Evolutionary conservation across 176 grass and related monocot genomes (phyloP).

Genomic region (Oryza longistaminata): DNA sequence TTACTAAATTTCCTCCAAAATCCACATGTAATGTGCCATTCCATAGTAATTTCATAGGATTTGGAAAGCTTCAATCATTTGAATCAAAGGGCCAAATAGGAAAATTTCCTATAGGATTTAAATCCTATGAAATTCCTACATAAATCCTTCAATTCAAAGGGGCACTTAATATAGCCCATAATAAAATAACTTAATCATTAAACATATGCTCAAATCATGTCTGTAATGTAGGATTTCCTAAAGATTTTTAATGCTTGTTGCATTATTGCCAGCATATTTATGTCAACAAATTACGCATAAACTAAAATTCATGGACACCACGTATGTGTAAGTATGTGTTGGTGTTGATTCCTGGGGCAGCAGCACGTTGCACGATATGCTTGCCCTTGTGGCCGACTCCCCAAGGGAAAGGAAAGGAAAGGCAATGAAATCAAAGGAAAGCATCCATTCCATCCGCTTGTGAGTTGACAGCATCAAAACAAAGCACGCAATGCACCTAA

Average conservation of each 20-base stretch:
- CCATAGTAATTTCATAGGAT: no score
- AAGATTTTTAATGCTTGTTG: background rate
- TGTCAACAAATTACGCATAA: background rate
- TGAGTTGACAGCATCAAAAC: constrained; percentile 35
- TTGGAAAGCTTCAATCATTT: no score
- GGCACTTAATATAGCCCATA: background rate
- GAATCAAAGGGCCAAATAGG: no score
- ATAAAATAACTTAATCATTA: background rate
- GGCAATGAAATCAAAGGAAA: background rate
- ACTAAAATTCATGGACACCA: background rate
- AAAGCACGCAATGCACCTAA: constrained; percentile 15
- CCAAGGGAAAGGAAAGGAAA: constrained; percentile 33
- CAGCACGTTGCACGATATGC: background rate
- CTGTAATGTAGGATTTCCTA: background rate
- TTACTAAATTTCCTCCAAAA: no score
- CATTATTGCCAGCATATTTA: background rate
- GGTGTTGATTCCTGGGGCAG: background rate
- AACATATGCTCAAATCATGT: background rate
- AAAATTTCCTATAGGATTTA: no score
- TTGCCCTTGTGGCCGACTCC: constrained; percentile 1
- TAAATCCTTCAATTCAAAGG: no score
- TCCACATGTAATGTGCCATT: no score
- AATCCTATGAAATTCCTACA: no score
- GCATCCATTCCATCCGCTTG: constrained; percentile 30
- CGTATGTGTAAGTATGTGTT: background rate